phyloP scores from a whole-genome alignment of 1,139 yeast species.

The Hansenula sp. region DNA sequence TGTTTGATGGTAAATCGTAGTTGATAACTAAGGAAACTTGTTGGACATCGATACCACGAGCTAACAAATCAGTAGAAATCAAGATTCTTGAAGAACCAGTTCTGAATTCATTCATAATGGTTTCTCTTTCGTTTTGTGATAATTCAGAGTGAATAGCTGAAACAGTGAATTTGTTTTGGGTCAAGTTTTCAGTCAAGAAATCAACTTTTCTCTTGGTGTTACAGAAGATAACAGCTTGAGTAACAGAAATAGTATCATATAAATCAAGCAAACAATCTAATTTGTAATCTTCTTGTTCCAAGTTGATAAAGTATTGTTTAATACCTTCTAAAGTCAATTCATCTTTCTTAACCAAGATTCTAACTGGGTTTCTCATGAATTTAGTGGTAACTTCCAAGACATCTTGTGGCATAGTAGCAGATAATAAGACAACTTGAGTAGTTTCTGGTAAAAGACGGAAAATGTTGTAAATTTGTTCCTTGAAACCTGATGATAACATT shows the following conservation, averaged over 20 bases:
- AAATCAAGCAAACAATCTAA: slow-evolving; percentile 95
- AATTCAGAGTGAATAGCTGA: slow-evolving; percentile 97
- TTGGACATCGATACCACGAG: slow-evolving; percentile 99
- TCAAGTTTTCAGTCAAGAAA: slow-evolving; percentile 82
- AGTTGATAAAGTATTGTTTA: slow-evolving; percentile 93
- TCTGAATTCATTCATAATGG: slow-evolving; percentile 98
- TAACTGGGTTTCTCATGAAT: slow-evolving; percentile 96
- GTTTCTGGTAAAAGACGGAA: slow-evolving; percentile 91
- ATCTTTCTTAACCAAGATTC: slow-evolving; percentile 96
- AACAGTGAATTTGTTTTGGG: slow-evolving; percentile 87
- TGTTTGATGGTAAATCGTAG: slow-evolving; percentile 95
- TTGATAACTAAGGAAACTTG: slow-evolving; percentile 97
- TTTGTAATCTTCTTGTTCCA: slow-evolving; percentile 89
- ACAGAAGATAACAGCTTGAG: slow-evolving; percentile 99
- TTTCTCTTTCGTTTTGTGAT: slow-evolving; percentile 95
- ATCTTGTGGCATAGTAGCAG: slow-evolving; percentile 98
- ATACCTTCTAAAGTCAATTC: slow-evolving; percentile 98
- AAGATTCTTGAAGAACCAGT: slow-evolving; percentile 97
- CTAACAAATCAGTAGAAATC: slow-evolving; percentile 95
- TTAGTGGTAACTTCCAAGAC: slow-evolving; percentile 95
- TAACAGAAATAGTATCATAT: slow-evolving; percentile 95
- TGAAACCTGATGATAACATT: slow-evolving; percentile 95
- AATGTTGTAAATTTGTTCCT: slow-evolving; percentile 95
- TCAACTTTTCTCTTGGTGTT: slow-evolving; percentile 98
- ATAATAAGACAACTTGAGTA: slow-evolving; percentile 92